Evolutionary conservation across 1,139 yeast species (phyloP).

Genomic region (Kluyveromyces sp.): DNA sequence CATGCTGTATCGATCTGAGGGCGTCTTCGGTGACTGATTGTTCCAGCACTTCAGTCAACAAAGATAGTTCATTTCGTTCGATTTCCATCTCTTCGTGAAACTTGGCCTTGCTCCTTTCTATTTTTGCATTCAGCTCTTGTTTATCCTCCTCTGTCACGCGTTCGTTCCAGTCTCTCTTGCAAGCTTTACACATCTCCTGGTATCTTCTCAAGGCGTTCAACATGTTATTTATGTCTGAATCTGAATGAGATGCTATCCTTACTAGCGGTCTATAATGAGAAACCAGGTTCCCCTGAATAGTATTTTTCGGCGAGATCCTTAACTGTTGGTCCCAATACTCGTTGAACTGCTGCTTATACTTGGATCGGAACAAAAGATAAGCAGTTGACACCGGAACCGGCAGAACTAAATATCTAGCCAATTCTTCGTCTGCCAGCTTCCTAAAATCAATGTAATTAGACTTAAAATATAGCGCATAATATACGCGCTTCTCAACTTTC

Average conservation of each 20-base stretch:
- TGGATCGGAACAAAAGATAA: constrained; percentile 21
- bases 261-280: not conserved
- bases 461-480: constrained; percentile 21
- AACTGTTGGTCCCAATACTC: constrained; percentile 10
- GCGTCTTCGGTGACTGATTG: constrained; percentile 4
- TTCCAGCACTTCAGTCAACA: constrained; percentile 12
- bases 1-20: not conserved
- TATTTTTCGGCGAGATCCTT: not conserved
- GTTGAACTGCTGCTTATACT: constrained; percentile 18
- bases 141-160: constrained; percentile 16
- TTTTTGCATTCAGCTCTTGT: constrained; percentile 13
- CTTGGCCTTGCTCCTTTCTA: constrained; percentile 11
- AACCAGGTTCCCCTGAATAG: not conserved
- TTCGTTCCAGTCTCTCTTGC: constrained; percentile 21
- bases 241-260: not conserved
- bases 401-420: constrained; percentile 20
- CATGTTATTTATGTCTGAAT: constrained; percentile 2
- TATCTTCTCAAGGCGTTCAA: constrained; percentile 13
- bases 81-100: constrained; percentile 14
- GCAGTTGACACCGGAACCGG: constrained; percentile 22
- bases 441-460: constrained; percentile 13
- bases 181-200: constrained; percentile 23
- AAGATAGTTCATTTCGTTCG: constrained; percentile 11
- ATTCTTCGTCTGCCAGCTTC: constrained; percentile 14
- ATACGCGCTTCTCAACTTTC: constrained; percentile 17